Conservation (phyloP, 1,284 basidiomycete genomes). For the Takashimella koratensis region DNA sequence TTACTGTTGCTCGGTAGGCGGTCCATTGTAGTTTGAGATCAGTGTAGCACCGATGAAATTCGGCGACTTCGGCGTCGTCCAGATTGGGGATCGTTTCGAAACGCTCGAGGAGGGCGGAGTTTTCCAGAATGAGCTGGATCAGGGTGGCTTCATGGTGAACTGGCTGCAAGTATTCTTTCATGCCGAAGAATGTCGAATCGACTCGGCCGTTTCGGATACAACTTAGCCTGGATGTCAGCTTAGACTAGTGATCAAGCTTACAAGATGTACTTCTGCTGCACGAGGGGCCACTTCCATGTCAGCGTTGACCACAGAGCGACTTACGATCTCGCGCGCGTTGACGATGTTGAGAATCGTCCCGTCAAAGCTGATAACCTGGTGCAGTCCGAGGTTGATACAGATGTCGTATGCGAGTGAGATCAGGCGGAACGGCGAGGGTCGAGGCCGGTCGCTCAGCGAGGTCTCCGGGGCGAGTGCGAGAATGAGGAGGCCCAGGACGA, state of each 20-base stretch:
- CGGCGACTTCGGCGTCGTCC: background rate
- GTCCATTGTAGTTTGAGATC: background rate
- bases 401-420: conserved; percentile 21
- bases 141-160: background rate
- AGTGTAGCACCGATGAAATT: background rate
- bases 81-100: background rate
- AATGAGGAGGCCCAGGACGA: conserved; percentile 20
- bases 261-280: background rate
- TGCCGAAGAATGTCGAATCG: background rate
- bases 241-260: background rate
- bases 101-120: background rate
- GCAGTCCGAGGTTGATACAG: conserved; percentile 17
- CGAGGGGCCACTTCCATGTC: background rate
- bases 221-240: background rate
- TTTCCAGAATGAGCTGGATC: background rate
- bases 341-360: background rate
- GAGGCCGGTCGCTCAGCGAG: background rate
- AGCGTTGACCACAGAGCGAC: background rate
- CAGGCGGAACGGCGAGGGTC: conserved; percentile 10
- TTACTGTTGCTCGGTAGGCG: background rate
- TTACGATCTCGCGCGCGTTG: background rate
- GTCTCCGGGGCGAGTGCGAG: conserved; percentile 12
- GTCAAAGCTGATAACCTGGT: background rate
- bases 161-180: background rate
- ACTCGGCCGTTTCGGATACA: background rate